Evolutionary conservation across 352 stramenopile species (phyloP).

Genomic region (Lagenidium giganteum): DNA sequence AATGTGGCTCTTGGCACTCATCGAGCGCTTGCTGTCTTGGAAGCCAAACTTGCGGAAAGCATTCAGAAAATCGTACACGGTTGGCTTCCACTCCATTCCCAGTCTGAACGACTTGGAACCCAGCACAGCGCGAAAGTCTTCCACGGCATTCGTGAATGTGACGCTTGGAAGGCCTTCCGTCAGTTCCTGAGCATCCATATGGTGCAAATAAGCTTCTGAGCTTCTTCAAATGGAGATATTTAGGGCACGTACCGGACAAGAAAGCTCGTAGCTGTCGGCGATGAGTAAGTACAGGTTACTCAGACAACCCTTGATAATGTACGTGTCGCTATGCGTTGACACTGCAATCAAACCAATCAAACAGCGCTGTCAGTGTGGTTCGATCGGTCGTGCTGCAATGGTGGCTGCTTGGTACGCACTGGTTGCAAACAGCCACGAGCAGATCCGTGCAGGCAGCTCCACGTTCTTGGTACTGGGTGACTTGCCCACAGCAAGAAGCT

Average conservation of each 20-base stretch:
- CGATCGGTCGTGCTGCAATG: constrained; percentile 1
- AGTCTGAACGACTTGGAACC: constrained; percentile 23
- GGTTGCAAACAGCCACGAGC: constrained; percentile 73
- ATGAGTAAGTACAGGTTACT: constrained; percentile 63
- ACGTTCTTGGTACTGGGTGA: constrained; percentile 11
- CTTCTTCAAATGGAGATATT: background rate
- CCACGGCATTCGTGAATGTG: constrained; percentile 41
- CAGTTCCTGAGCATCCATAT: constrained; percentile 23
- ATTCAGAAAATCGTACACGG: constrained; percentile 72
- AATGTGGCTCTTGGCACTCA: constrained; percentile 80
- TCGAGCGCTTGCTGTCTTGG: constrained; percentile 77
- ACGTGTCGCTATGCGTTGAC: constrained; percentile 57
- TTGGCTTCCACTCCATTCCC: constrained; percentile 64
- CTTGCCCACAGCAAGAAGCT: constrained; percentile 18
- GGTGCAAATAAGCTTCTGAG: background rate
- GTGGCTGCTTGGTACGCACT: constrained; percentile 30
- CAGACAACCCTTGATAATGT: constrained; percentile 67
- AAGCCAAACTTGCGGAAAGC: constrained; percentile 78
- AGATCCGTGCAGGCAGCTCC: constrained; percentile 47
- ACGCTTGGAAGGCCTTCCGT: constrained; percentile 42
- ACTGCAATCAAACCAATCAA: constrained; percentile 40
- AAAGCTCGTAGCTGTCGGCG: constrained; percentile 1
- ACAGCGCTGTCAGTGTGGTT: background rate
- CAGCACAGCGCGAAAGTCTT: constrained; percentile 39
- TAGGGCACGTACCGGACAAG: constrained; percentile 1